Base-by-base conservation (phyloP, 805 yeast genomes). In the Tanozyma kutaoensis region DNA sequence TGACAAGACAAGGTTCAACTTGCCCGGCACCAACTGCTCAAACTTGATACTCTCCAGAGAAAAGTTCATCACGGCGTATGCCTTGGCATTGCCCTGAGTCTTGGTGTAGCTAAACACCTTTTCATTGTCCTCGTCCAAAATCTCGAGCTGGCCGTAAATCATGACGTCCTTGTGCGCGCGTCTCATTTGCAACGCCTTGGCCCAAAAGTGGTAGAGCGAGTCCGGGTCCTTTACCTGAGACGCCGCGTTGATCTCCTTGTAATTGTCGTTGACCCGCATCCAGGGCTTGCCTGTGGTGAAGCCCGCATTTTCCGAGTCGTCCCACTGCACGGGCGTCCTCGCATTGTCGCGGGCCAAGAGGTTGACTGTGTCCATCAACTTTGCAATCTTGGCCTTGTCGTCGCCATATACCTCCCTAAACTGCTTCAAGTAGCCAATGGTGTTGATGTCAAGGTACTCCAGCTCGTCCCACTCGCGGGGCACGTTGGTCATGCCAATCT, bases 281-380 rank as follows among this genome's bases (percentile, higher is more conserved):
- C 76, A 69, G 12, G 76, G 75, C 33, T 47, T 50, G 24, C 42
- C 59, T 4, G 55, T 46, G 14, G 70, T 50, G 46, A 69, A 69
- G 0, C 75, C 75, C 21, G 55, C 72, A 33, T 62, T 33, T 11
- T 37, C 49, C 1, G 56, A 36, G 28, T 42, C 44, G 33, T 56
- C 58, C 76, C 76, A 69, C 36, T 67, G 75, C 34, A 69, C 63
- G 12, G 76, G 76, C 13, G 72, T 56, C 45, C 76, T 58, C 8
- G 69, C 62, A 38, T 69, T 55, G 39, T 69, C 76, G 40, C 76
- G 54, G 10, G 71, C 63, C 13, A 58, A 24, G 29, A 59, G 35
- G 29, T 51, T 47, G 31, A 63, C 43, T 20, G 36, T 44, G 27
- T 53, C 54, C 46, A 32, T 31, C 27, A 55, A 45, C 16, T 40